Evolutionary conservation across 164 flowering plant genomes (phyloP), one percentile per base, ranked within the genome.

Genomic region (Liriodendron chinense): DNA sequence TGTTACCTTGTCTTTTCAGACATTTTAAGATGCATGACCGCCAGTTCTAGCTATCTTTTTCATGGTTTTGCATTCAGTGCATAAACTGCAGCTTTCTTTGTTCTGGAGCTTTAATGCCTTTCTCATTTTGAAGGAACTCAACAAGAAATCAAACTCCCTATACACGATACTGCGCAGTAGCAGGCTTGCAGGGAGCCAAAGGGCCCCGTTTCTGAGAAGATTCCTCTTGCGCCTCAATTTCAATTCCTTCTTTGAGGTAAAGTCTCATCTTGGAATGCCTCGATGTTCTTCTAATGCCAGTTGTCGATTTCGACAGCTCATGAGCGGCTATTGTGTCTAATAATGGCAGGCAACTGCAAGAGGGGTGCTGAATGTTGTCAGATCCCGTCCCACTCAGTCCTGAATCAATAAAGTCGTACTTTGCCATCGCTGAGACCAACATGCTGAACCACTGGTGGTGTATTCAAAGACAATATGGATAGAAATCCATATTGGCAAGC

Each of bases 201-300:
- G 99, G 59, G 98, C 98, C 68, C 98, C 99, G 24, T 92, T 94
- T 76, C 77, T 96, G 65, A 83, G 99, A 83, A 93, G 92, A 20
- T 96, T 96, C 75, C 95, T 96, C 69, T 80, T 94, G 79, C 95
- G 98, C 62, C 84, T 96, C 26, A 96, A 96, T 82, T 94, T 86
- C 82, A 96, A 96, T 81, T 90, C 94, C 75, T 96, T 89, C 85
- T 96, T 91, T 85, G 98, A 96, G 99, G 99, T 94, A 57, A 87
- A 21, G 47, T 20, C 23, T 0, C 13, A 23, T 69, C 68, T 62
- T 77, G 12, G 21, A 18, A 34, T 24, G 18, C 72, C 4, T 50
- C 21, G 26, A 43, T 20, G 66, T 73, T 23, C 28, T 50, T 43
- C 62, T 59, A 3, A 24, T 53, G 53, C 70, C 43, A 69, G 68